Conservation (phyloP, 805 yeast species). For the Sugiyamaella mastotermitis region DNA sequence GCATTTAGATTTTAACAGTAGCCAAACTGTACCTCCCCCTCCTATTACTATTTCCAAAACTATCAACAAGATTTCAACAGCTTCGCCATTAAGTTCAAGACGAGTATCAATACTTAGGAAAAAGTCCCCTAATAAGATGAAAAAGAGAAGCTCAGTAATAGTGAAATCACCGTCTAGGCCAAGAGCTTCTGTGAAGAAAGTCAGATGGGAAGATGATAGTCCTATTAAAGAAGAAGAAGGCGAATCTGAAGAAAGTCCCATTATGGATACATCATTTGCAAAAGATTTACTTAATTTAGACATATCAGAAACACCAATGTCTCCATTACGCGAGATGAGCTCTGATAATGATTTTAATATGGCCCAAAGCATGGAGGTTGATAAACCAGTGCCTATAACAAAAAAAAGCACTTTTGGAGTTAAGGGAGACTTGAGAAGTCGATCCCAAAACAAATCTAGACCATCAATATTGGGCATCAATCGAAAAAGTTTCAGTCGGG, state of each 20-base stretch:
- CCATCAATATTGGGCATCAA: conserved; percentile 14
- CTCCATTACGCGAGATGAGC: background rate
- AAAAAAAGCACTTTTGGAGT: too few species aligned
- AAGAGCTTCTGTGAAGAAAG: conserved; percentile 20
- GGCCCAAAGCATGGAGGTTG: too few species aligned
- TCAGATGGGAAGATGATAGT: conserved; percentile 23
- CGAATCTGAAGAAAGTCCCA: background rate
- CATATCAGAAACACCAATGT: too few species aligned
- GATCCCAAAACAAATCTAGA: conserved; percentile 2
- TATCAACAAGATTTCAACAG: too few species aligned
- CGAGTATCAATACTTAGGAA: conserved; percentile 8
- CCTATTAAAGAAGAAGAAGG: background rate
- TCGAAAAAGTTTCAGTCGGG: conserved; percentile 6
- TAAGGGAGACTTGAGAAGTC: conserved; percentile 13
- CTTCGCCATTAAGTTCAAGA: conserved; percentile 1
- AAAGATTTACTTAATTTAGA: background rate
- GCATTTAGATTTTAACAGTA: too few species aligned
- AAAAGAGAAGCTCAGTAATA: conserved; percentile 8
- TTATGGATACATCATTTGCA: background rate
- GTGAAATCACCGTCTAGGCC: conserved; percentile 12
- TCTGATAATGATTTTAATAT: background rate
- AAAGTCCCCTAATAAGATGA: conserved; percentile 1
- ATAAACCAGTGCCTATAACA: too few species aligned
- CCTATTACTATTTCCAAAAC: too few species aligned
- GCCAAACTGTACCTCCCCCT: too few species aligned